Evolutionary conservation across 768 basidiomycete species (phyloP).

Genomic region (Leccinellum luteum): DNA sequence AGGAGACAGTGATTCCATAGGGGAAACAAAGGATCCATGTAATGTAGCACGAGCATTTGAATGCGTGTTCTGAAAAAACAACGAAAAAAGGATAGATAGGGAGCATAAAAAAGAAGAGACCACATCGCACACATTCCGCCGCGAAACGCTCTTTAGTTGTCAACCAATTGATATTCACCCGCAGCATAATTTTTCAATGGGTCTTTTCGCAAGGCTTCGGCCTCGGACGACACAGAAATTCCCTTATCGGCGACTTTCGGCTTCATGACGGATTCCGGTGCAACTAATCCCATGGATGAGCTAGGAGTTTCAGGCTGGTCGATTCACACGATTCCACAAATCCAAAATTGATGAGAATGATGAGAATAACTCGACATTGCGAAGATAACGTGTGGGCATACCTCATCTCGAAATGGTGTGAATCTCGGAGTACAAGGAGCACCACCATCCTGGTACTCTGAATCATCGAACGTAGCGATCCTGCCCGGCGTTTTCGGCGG

Average conservation of each 20-base stretch:
- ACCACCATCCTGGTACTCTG: conserved; percentile 18
- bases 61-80: neutral
- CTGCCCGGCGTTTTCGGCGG: conserved; percentile 36
- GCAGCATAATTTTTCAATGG: conserved; percentile 74
- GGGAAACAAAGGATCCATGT: neutral
- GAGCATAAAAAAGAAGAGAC: conserved; percentile 8
- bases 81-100: conserved; percentile 10
- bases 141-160: conserved; percentile 19
- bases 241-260: conserved; percentile 49
- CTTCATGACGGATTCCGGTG: conserved; percentile 66
- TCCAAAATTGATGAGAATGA: neutral
- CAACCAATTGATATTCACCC: conserved; percentile 20
- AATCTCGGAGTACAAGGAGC: conserved; percentile 56
- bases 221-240: conserved; percentile 53
- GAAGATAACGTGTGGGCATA: conserved; percentile 30
- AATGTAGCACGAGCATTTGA: neutral
- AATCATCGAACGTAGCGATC: conserved; percentile 40
- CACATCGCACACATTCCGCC: neutral
- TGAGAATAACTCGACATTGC: conserved; percentile 9
- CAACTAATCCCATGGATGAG: conserved; percentile 28
- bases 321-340: conserved; percentile 4
- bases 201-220: conserved; percentile 75
- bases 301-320: conserved; percentile 23
- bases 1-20: conserved; percentile 5
- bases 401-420: conserved; percentile 73